A percentile compares a stretch with the other conserved stretches of the same genome.
These are phyloP conservation scores for Hibiscus mutabilis DNA, from an alignment of 345 rosid species.

Conservation along the genomic window DNA sequence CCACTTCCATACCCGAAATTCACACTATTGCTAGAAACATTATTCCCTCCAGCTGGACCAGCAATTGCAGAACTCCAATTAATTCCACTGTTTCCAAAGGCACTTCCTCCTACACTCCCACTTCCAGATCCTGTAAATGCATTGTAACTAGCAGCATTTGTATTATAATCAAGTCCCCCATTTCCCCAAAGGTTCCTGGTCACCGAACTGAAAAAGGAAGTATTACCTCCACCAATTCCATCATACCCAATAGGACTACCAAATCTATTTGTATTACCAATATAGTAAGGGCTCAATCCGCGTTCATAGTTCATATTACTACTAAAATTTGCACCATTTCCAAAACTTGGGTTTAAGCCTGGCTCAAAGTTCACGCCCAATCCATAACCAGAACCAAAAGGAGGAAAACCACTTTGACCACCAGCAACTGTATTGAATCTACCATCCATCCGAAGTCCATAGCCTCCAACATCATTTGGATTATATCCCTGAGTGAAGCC, in stretches of 20 bases:
- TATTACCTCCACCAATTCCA: conserved; percentile 55
- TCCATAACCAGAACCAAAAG: conserved; percentile 41
- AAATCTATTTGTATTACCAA: conserved; percentile 50
- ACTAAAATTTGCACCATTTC: conserved; percentile 28
- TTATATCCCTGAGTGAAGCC: conserved; percentile 29
- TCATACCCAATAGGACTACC: conserved; percentile 48
- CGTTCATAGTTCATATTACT: conserved; percentile 50
- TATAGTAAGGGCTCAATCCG: conserved; percentile 56
- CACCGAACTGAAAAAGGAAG: conserved; percentile 65
- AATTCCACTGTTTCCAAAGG: conserved; percentile 35
- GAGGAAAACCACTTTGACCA: not conserved
- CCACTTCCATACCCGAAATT: conserved; percentile 51
- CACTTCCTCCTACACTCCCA: conserved; percentile 42
- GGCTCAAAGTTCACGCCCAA: conserved; percentile 59
- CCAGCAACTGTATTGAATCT: not conserved
- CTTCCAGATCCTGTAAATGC: conserved; percentile 43
- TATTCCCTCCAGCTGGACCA: conserved; percentile 45
- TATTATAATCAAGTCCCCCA: conserved; percentile 20
- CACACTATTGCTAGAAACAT: conserved; percentile 29
- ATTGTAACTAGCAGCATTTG: conserved; percentile 34
- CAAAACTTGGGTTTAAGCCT: conserved; percentile 31
- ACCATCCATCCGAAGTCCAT: conserved; percentile 59
- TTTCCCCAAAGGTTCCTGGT: conserved; percentile 50
- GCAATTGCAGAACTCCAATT: conserved; percentile 49
- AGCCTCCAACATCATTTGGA: conserved; percentile 54